Base-by-base conservation (phyloP, 805 yeast species). In the Ogataea degrootiae region DNA sequence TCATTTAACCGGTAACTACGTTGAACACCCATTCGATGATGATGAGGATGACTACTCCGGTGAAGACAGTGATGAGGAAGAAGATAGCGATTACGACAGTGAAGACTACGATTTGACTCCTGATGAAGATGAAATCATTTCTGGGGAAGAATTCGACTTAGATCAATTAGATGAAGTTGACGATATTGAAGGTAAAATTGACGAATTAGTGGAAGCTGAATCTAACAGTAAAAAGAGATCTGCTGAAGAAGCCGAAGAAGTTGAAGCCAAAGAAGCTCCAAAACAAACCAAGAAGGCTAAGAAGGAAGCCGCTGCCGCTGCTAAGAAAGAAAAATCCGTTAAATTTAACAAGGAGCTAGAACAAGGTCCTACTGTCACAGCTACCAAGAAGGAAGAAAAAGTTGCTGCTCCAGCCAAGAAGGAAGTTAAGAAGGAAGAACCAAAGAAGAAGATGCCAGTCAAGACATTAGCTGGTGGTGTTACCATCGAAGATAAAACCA, bases 401-500 rank as follows among this genome's bases (percentile, higher is more conserved):
- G 31, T 11, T 26, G 31, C 31, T 26, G 31, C 31, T 26, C 48
- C 67, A 44, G 37, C 48, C 3, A 56, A 63, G 47, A 61, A 65
- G 46, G 60, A 61, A 51, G 55, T 55, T 17, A 54, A 55, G 39
- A 56, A 60, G 38, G 54, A 62, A 47, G 62, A 35, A 33, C 33
- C 37, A 41, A 41, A 53, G 34, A 76, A 77, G 71, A 82, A 82
- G 65, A 79, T 77, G 69, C 77, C 85, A 58, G 78, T 87, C 60
- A 84, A 83, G 75, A 85, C 87, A 46, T 78, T 94, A 56, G 85
- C 87, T 65, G 98, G 98, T 61, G 98, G 97, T 66, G 89, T 94
- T 59, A 74, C 86, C 52, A 74, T 90, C 63, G 99, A 94, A 77
- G 99, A 94, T 76, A 85, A 96, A 71, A 82, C 85, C 52, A 69